Conservation (phyloP, 2,329 filamentous ascomycete species). For the Aspergillus sp. region DNA sequence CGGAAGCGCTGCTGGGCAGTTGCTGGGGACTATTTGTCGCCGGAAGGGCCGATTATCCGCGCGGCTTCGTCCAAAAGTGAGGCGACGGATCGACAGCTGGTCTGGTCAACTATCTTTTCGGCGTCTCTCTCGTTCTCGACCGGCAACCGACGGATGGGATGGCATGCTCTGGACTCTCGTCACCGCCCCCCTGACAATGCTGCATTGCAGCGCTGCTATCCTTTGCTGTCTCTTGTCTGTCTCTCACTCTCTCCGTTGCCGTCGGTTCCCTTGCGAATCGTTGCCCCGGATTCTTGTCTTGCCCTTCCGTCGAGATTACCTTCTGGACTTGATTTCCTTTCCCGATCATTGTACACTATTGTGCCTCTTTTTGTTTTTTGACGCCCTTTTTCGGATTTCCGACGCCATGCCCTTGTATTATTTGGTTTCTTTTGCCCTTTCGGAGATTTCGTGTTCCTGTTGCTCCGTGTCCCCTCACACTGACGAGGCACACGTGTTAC, state of each 20-base stretch:
- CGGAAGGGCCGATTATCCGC: slow-evolving; percentile 23
- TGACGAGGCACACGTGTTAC: slow-evolving; percentile 4
- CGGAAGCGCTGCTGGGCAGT: slow-evolving; percentile 22
- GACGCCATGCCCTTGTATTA: slow-evolving; percentile 2
- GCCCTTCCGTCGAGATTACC: neutral
- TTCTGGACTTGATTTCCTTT: neutral
- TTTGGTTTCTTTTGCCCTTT: neutral
- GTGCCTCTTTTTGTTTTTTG: neutral
- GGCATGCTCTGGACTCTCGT: slow-evolving; percentile 7
- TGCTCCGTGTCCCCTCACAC: slow-evolving; percentile 1
- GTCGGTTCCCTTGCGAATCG: slow-evolving; percentile 1
- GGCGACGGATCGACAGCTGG: slow-evolving; percentile 27
- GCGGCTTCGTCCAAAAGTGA: slow-evolving; percentile 30
- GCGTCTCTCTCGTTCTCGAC: slow-evolving; percentile 18
- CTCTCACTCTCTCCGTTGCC: neutral
- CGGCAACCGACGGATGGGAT: slow-evolving; percentile 11
- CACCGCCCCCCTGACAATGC: slow-evolving; percentile 12
- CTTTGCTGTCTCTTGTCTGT: neutral
- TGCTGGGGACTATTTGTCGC: slow-evolving; percentile 13
- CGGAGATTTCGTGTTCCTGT: slow-evolving; percentile 5
- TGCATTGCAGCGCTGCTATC: neutral
- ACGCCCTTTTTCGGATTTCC: neutral
- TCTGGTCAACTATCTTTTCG: slow-evolving; percentile 10
- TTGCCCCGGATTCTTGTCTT: neutral
- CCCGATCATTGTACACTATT: neutral